These are phyloP conservation scores for Myrmaecium sp. DNA, from an alignment of 2,329 filamentous ascomycete species.

Conservation along the genomic window DNA sequence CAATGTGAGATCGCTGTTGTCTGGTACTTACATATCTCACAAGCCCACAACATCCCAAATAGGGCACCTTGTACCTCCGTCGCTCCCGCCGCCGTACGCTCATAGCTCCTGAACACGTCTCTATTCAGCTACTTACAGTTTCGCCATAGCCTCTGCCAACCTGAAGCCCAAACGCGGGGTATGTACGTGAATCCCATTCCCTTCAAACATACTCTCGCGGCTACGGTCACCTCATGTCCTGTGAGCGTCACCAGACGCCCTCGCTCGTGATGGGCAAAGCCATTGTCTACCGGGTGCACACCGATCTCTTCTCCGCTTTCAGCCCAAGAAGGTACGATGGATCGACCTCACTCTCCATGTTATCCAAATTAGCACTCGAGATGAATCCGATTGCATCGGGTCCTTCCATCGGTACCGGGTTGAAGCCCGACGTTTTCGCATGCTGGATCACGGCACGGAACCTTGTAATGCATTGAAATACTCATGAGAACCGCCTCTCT, in stretches of 20 bases:
- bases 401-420: slow-evolving; percentile 32
- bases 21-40: too few relatives aligned
- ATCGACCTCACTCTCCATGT: slow-evolving; percentile 29
- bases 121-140: too few relatives aligned
- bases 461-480: slow-evolving; percentile 47
- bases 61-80: not conserved
- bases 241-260: slow-evolving; percentile 15
- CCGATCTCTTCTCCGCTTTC: slow-evolving; percentile 36
- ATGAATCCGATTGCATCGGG: slow-evolving; percentile 36
- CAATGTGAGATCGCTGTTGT: too few relatives aligned
- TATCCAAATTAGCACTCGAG: slow-evolving; percentile 27
- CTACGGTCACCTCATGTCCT: slow-evolving; percentile 12
- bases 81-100: too few relatives aligned
- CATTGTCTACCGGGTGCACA: slow-evolving; percentile 16
- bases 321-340: slow-evolving; percentile 36
- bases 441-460: slow-evolving; percentile 34
- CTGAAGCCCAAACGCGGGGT: slow-evolving; percentile 12
- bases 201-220: slow-evolving; percentile 5
- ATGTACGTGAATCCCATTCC: slow-evolving; percentile 9
- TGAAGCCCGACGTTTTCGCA: slow-evolving; percentile 24
- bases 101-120: too few relatives aligned
- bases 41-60: too few relatives aligned
- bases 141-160: slow-evolving; percentile 8
- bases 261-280: slow-evolving; percentile 12
- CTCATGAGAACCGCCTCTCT: slow-evolving; percentile 36